Evolutionary conservation across 179 eudicot genomes (phyloP), one percentile per base, ranked within the genome.

Genomic region (Actinidia polygama): DNA sequence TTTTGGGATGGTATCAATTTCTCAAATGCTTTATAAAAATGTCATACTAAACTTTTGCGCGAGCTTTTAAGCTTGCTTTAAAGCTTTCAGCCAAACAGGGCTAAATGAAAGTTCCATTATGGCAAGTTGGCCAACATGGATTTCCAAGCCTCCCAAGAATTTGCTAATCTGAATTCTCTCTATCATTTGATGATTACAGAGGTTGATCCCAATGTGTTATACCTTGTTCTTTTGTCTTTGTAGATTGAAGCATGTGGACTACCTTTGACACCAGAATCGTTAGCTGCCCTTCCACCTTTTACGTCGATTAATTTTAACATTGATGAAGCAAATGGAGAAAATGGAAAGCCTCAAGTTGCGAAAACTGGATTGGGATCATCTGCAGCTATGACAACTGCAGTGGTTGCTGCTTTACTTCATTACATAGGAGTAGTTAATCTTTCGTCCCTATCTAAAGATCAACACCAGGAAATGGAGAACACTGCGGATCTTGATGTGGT

Each of bases 301-400:
- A 83, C 93, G 77, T 89, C 98, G 71, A 97, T 97, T 83, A 94
- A 95, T 73, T 92, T 96, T 86, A 96, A 95, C 84, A 78, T 80
- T 64, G 88, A 85, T 77, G 89, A 91, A 83, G 83, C 89, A 72
- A 87, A 87, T 81, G 91, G 88, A 16, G 84, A 82, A 64, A 87
- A 84, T 75, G 72, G 93, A 84, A 95, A 94, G 80, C 98, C 98
- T 75, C 97, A 97, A 87, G 99, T 97, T 82, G 98, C 99, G 82
- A 95, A 95, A 87, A 97, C 99, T 66, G 99, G 99, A 54, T 82
- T 97, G 81, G 99, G 99, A 70, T 97, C 98, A 71, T 97, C 99
- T 87, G 98, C 98, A 53, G 98, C 99, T 75, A 95, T 97, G 99
- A 97, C 98, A 73, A 93, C 98, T 66, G 99, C 98, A 66, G 98